Conservation (phyloP, 805 yeast species). For the Kodamaea nitidulidarum region DNA sequence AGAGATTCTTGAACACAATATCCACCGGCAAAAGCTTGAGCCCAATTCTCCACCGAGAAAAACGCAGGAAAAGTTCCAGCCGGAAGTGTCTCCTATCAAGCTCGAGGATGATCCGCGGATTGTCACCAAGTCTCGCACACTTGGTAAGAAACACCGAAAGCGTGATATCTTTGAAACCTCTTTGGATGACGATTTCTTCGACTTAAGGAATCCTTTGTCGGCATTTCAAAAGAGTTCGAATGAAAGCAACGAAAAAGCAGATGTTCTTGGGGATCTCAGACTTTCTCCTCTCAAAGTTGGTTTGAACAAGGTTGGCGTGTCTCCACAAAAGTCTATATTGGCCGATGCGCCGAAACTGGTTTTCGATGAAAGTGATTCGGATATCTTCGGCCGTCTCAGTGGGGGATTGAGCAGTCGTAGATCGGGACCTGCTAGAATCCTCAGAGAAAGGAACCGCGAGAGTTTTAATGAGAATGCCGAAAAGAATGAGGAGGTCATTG, state of each 20-base stretch:
- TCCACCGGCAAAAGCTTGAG: slow-evolving; percentile 4
- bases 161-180: slow-evolving; percentile 13
- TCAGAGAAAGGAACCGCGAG: too few species aligned
- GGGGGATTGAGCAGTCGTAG: background rate
- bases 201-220: slow-evolving; percentile 3
- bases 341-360: slow-evolving; percentile 1
- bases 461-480: background rate
- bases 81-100: slow-evolving; percentile 10
- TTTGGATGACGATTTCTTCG: slow-evolving; percentile 12
- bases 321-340: background rate
- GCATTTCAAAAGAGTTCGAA: slow-evolving; percentile 1
- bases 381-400: background rate
- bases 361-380: slow-evolving; percentile 3
- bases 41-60: background rate
- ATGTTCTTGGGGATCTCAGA: too few species aligned
- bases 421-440: too few species aligned
- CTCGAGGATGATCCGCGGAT: slow-evolving; percentile 6
- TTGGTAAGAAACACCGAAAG: slow-evolving; percentile 1
- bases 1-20: slow-evolving; percentile 20
- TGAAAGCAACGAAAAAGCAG: slow-evolving; percentile 1
- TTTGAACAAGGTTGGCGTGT: background rate
- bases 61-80: background rate
- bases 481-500: too few species aligned
- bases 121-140: background rate
- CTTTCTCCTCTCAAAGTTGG: too few species aligned